These are phyloP conservation scores for Pinus albicaulis DNA, from an alignment of 75 land plant genomes.

Conservation along the genomic window DNA sequence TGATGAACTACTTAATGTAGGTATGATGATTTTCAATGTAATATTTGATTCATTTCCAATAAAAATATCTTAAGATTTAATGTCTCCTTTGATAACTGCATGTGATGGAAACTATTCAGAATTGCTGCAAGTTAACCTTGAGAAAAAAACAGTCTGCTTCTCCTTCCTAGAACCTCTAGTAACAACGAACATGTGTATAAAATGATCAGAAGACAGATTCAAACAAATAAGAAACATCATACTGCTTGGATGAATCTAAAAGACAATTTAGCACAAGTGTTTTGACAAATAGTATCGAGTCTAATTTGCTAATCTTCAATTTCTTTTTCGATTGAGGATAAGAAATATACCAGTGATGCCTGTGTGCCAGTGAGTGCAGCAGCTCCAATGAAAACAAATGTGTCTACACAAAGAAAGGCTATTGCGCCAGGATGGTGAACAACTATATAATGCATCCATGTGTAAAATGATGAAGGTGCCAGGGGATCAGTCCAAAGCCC, in stretches of 20 bases:
- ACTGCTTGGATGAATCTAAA: neutral
- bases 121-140: too few relatives aligned
- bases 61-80: too few relatives aligned
- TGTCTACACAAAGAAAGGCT: conserved; percentile 45
- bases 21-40: too few relatives aligned
- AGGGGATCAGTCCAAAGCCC: conserved; percentile 50
- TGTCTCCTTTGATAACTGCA: too few relatives aligned
- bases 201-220: neutral
- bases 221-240: neutral
- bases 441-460: conserved; percentile 45
- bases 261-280: neutral
- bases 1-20: too few relatives aligned
- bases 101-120: too few relatives aligned
- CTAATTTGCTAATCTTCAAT: neutral
- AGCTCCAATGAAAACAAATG: conserved; percentile 32
- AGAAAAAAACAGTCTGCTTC: too few relatives aligned
- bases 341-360: conserved; percentile 58
- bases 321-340: neutral
- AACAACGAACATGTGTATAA: too few relatives aligned
- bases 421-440: conserved; percentile 48
- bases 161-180: too few relatives aligned
- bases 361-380: conserved; percentile 40
- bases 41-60: too few relatives aligned
- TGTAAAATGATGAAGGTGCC: conserved; percentile 15
- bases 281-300: neutral